A percentile compares a stretch with the other conserved stretches of the same genome.
phyloP scores from a whole-genome alignment of 768 basidiomycete species.

The Porpolomopsis calyptriformis region DNA sequence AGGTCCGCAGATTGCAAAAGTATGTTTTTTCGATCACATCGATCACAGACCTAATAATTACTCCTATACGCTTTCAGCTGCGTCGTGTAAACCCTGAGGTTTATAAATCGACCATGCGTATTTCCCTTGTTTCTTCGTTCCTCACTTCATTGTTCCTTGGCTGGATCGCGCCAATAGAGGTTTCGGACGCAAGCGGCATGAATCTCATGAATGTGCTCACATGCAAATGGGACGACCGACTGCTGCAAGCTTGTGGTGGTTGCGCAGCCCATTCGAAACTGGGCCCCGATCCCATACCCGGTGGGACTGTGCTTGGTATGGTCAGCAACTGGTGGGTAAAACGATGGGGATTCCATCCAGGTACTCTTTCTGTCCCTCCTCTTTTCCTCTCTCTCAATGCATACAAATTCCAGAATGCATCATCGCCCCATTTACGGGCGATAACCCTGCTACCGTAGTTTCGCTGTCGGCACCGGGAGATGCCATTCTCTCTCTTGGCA shows the following conservation, averaged over 20 bases:
- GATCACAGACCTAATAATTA: background rate
- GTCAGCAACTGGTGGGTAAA: constrained; percentile 62
- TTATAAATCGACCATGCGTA: constrained; percentile 51
- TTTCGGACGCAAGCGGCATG: constrained; percentile 87
- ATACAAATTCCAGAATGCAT: constrained; percentile 43
- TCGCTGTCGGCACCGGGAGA: constrained; percentile 67
- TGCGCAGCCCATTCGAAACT: constrained; percentile 56
- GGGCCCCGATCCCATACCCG: constrained; percentile 66
- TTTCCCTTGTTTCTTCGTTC: constrained; percentile 78
- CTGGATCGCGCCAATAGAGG: constrained; percentile 67
- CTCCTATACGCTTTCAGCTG: constrained; percentile 34
- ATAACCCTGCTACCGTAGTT: constrained; percentile 80
- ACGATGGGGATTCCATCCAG: constrained; percentile 63
- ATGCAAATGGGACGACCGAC: constrained; percentile 59
- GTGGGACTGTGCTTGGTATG: constrained; percentile 55
- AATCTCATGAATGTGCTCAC: constrained; percentile 73
- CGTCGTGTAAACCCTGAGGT: constrained; percentile 39
- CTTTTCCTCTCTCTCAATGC: constrained; percentile 2
- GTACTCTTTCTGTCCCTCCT: constrained; percentile 22
- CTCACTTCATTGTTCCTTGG: constrained; percentile 77
- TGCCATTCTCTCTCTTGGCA: constrained; percentile 78
- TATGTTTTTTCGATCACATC: constrained; percentile 20
- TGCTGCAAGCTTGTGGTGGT: constrained; percentile 62
- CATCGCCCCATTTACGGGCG: constrained; percentile 79
- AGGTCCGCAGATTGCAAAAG: constrained; percentile 72